Percentiles rank a stretch among this genome's conserved stretches.
These are phyloP conservation scores for Lactarius sanguifluus DNA, from an alignment of 768 basidiomycete species.

Conservation along the genomic window DNA sequence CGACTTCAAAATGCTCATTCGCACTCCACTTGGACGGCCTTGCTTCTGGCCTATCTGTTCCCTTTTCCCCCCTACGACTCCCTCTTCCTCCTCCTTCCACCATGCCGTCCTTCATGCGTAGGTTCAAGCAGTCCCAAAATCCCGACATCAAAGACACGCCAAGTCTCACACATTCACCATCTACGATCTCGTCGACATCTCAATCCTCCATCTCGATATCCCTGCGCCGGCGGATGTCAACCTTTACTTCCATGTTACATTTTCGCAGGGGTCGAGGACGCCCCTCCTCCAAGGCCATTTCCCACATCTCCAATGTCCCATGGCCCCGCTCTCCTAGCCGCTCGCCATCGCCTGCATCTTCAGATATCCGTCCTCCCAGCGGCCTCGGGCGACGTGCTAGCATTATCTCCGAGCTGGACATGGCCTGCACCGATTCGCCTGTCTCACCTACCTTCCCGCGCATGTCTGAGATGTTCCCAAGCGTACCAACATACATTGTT, in stretches of 20 bases:
- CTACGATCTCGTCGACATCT: slow-evolving; percentile 20
- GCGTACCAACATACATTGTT: background rate
- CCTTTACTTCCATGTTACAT: slow-evolving; percentile 2
- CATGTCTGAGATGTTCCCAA: background rate
- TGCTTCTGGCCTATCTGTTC: background rate
- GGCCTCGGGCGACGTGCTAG: slow-evolving; percentile 31
- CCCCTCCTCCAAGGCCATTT: background rate
- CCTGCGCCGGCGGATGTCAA: slow-evolving; percentile 7
- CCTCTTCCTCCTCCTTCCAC: background rate
- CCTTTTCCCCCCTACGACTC: background rate
- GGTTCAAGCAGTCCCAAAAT: background rate
- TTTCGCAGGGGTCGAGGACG: background rate
- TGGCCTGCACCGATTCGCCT: background rate
- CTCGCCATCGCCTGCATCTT: slow-evolving; percentile 28
- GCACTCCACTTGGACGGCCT: background rate
- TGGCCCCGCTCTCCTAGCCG: slow-evolving; percentile 24
- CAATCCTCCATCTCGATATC: slow-evolving; percentile 6
- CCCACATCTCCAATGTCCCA: slow-evolving; percentile 3
- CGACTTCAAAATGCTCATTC: background rate
- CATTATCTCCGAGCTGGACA: slow-evolving; percentile 19
- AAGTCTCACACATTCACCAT: slow-evolving; percentile 16
- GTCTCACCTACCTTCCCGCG: background rate
- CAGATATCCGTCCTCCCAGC: slow-evolving; percentile 31
- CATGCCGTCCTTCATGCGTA: slow-evolving; percentile 13
- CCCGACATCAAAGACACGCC: slow-evolving; percentile 2